Base-by-base conservation (phyloP, 805 yeast species). In the Sugiyamaella chiloensis region DNA sequence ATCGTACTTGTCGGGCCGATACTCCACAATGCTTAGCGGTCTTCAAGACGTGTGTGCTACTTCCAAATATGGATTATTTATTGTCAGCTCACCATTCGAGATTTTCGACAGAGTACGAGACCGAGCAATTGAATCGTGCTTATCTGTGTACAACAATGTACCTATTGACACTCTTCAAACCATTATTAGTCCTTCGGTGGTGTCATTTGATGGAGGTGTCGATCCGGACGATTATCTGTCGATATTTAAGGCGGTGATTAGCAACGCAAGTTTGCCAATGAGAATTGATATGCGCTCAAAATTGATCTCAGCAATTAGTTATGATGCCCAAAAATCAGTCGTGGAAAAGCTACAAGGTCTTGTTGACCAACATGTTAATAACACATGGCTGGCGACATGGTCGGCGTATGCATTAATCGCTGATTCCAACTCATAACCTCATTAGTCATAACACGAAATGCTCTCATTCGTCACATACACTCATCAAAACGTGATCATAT, bases 341-440 rank as follows among this genome's bases (percentile, higher is more conserved):
- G 7, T 34, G 4, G 37, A 34, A 4, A 34, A 16, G 16, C 21
- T 19, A 5, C 37, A 16, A 8, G 21, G 19, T 14, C 37, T 34
- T 4, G 37, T 16, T 16, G 37, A 34, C 20, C 14, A 19, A 12
- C 37, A 34, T 16, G 20, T 34, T 14, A 9, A 19, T 5, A 14
- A 16, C 20, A 16, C 37, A 34, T 34, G 37, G 37, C 37, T n/a
- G 21, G 21, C 20, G 21, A 34, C 19, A 21, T 34, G 37, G 37
- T 14, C 37, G 14, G 20, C 37, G 9, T 12, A 34, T 21, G 20
- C 7, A 5, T 5, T 34, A 16, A 34, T 21, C 29, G 7, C 11
- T 8, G 29, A 26, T 26, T 26, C 7, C 9, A 26, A 11, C 11
- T 26, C 29, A 8, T 26, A 26, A 26, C 9, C 29, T 26, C 7